Conservation (phyloP, 768 basidiomycete genomes). For the Kwoniella sp. region DNA sequence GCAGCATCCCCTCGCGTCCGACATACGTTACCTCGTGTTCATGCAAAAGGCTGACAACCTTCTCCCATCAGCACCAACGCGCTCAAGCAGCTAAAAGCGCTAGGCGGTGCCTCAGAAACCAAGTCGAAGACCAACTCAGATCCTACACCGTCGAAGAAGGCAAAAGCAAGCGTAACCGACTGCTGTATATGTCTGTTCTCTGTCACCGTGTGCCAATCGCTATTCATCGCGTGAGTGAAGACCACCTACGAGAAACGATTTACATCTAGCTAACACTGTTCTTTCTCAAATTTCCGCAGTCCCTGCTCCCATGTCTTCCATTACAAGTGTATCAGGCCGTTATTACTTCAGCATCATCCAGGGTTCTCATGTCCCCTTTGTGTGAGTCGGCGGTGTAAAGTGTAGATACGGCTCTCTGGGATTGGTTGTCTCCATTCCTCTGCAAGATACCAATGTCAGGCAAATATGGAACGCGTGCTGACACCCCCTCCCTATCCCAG, state of each 20-base stretch:
- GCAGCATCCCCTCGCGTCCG: conserved; percentile 31
- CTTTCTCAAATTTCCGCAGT: conserved; percentile 14
- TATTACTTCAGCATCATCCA: conserved; percentile 83
- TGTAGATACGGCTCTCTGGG: too few relatives aligned
- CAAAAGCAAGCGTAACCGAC: conserved; percentile 61
- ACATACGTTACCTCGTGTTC: not conserved
- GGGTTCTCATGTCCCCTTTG: conserved; percentile 95
- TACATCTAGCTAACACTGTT: too few relatives aligned
- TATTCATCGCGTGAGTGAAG: conserved; percentile 75
- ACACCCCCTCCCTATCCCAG: conserved; percentile 17
- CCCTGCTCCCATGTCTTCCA: conserved; percentile 85
- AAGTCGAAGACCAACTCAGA: conserved; percentile 23
- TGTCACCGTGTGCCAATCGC: conserved; percentile 89
- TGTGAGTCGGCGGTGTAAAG: too few relatives aligned
- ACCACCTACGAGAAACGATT: too few relatives aligned
- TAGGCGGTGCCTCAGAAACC: conserved; percentile 50
- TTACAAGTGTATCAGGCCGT: conserved; percentile 90
- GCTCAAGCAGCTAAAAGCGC: conserved; percentile 70
- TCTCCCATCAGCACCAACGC: conserved; percentile 59
- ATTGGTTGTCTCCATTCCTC: too few relatives aligned
- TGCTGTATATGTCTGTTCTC: conserved; percentile 93
- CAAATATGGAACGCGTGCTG: conserved; percentile 1
- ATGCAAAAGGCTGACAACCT: not conserved
- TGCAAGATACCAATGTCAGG: too few relatives aligned
- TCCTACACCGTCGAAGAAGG: conserved; percentile 36